Percentiles rank a stretch among this genome's conserved stretches.
Evolutionary conservation across 495 filamentous ascomycete species (phyloP).

Genomic region (Penicillium chermesinum): DNA sequence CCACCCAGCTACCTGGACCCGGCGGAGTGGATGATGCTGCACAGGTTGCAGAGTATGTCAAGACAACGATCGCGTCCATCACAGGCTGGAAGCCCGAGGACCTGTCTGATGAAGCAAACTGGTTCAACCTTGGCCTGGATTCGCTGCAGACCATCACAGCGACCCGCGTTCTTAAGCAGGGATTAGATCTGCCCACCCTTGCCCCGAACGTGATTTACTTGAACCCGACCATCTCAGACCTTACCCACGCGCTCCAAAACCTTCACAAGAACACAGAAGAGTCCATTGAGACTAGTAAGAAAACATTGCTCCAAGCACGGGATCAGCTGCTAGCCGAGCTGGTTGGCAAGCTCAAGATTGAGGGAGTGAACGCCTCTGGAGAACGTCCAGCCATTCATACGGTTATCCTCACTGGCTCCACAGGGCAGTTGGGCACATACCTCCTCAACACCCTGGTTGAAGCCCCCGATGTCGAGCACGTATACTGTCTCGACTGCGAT

Average conservation of each 20-base stretch:
- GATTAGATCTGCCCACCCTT: conserved; percentile 10
- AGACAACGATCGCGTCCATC: conserved; percentile 4
- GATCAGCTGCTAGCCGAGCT: not conserved
- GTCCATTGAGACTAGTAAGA: not conserved
- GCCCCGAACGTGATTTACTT: conserved; percentile 15
- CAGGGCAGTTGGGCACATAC: conserved; percentile 2
- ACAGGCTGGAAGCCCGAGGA: conserved; percentile 13
- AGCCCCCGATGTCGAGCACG: not conserved
- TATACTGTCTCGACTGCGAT: not conserved
- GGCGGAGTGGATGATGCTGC: conserved; percentile 5
- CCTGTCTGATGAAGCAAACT: conserved; percentile 17
- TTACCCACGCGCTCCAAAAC: conserved; percentile 6
- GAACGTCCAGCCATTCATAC: not conserved
- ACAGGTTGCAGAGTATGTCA: conserved; percentile 10
- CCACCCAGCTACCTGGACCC: not conserved
- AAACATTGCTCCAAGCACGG: not conserved
- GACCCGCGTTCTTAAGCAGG: conserved; percentile 5
- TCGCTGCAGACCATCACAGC: conserved; percentile 42
- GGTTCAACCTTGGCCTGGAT: conserved; percentile 46
- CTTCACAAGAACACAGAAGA: not conserved
- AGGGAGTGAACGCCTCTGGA: not conserved
- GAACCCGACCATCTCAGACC: conserved; percentile 7
- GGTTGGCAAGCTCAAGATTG: not conserved
- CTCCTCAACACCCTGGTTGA: not conserved
- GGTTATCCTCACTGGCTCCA: conserved; percentile 1